Evolutionary conservation across 2,329 filamentous ascomycete species (phyloP), one percentile per base, ranked within the genome.

Genomic region (Periconia sp.): DNA sequence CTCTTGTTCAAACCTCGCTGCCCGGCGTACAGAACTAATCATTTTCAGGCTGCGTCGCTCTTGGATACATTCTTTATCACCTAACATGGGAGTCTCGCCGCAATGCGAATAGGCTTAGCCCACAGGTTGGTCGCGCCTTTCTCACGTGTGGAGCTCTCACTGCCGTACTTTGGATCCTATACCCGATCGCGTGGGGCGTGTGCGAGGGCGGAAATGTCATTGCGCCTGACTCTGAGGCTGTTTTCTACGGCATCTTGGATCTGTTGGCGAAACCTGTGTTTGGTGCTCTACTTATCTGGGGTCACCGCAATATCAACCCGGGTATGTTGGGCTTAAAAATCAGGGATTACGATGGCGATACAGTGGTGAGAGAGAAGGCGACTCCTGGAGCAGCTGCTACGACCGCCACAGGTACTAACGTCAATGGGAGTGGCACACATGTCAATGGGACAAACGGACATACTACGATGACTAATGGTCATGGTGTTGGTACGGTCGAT

Each of bases 161-260:
- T n/a, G 66, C 81, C 16, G 69, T 82, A 56, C 68, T 87, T 22
- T 86, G 83, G 84, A 79, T 82, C 51, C 57, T 85, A 18, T 87
- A 87, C 64, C 84, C 84, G 0, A 36, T 65, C 21, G 77, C 79
- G 16, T 87, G 84, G 82, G 84, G 82, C 41, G 56, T 86, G 2
- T 75, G 69, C 30, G 84, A 87, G 65, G 84, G 83, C 22, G 84
- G 82, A 9, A 87, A 87, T 54, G 68, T 85, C 49, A 85, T 87
- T 36, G 68, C 83, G 2, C 80, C 83, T 0, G 85, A 88, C 58
- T 81, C 80, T 0, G 85, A 88, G 59, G 82, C 83, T 9, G 70
- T 86, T 45, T 87, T 88, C 62, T 89, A 88, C 59, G 83, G 84
- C 29, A 70, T 87, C 3, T 74, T 89, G 0, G 85, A 88, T 46